phyloP scores from a whole-genome alignment of 345 rosid species.

The Salix viminalis region DNA sequence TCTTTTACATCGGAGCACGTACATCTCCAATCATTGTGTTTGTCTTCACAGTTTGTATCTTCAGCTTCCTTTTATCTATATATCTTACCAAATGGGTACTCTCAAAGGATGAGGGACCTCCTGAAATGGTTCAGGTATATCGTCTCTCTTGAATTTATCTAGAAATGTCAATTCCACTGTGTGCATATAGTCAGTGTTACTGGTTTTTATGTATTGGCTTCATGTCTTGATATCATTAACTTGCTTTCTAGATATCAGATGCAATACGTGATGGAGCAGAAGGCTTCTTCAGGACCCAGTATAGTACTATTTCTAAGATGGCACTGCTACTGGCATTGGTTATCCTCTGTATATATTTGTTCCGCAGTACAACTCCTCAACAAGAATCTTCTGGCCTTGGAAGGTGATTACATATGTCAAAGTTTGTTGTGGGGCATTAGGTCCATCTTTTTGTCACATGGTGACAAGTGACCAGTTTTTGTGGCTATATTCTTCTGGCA shows the following conservation, averaged over 20 bases:
- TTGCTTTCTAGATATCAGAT: constrained; percentile 78
- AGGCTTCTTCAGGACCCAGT: constrained; percentile 97
- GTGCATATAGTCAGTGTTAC: background rate
- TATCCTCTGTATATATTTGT: constrained; percentile 78
- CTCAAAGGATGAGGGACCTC: constrained; percentile 98
- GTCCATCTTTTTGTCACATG: background rate
- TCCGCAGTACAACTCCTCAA: constrained; percentile 86
- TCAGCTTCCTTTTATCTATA: constrained; percentile 68
- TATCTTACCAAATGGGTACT: constrained; percentile 95
- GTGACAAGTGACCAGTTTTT: constrained; percentile 14
- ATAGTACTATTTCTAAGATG: constrained; percentile 95
- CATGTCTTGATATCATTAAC: constrained; percentile 28
- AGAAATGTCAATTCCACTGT: background rate
- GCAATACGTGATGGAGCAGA: constrained; percentile 99
- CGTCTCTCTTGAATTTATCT: constrained; percentile 1
- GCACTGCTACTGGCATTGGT: constrained; percentile 81
- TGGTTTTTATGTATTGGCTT: background rate
- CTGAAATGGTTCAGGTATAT: constrained; percentile 88
- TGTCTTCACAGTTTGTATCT: constrained; percentile 77
- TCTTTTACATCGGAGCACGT: constrained; percentile 82
- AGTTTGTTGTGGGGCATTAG: constrained; percentile 1
- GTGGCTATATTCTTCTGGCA: constrained; percentile 19
- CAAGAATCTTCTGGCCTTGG: constrained; percentile 97
- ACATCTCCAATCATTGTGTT: constrained; percentile 92
- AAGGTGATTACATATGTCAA: constrained; percentile 47